Base-by-base conservation (phyloP, 1,284 basidiomycete species). In the Ustilago loliicola region DNA sequence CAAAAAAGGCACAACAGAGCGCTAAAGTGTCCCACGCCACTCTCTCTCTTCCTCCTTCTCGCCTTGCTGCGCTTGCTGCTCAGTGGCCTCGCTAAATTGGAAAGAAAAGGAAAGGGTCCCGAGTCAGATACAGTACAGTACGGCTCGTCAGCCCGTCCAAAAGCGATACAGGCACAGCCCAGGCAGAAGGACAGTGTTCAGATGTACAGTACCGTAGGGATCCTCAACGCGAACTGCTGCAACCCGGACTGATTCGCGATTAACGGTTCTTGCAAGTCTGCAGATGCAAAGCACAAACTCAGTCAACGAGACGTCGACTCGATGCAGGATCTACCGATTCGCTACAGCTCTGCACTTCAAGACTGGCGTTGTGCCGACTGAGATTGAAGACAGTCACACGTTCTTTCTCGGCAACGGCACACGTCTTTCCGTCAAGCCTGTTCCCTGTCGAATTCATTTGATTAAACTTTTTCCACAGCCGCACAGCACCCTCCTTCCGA, bases 381-480 rank as follows among this genome's bases (percentile, higher is more conserved):
- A 40, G 32, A 34, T 34, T 34, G 32, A 34, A 34, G 32, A 34
- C 32, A 34, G 32, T 34, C 38, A 40, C 38, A 40, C 38, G 32
- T 34, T 34, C 48, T 15, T 50, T 50, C 48, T 50, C 48, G 27
- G 48, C 48, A 50, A 50, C 48, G 48, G 48, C 27, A 27, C 9
- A 21, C 3, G 23, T 21, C n/a, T 27, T 17, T 17, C n/a, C 5
- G 40, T 17, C 40, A 45, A 45, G 40, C 7, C 10, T 17, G 40
- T 45, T 50, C 25, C 47, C 42, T n/a, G 5, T 29, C 13, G 17
- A 23, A 23, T 29, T 25, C 11, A 50, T 25, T 50, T 25, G n/a
- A n/a, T n/a, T n/a, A n/a, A n/a, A n/a, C n/a, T n/a, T n/a, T n/a
- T 21, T 21, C 21, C 38, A 40, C n/a, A 45, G n/a, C 42, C n/a